Evolutionary conservation across 73 alveolate genomes (phyloP), one percentile per base, ranked within the genome.

Genomic region (Urostyla sp.): DNA sequence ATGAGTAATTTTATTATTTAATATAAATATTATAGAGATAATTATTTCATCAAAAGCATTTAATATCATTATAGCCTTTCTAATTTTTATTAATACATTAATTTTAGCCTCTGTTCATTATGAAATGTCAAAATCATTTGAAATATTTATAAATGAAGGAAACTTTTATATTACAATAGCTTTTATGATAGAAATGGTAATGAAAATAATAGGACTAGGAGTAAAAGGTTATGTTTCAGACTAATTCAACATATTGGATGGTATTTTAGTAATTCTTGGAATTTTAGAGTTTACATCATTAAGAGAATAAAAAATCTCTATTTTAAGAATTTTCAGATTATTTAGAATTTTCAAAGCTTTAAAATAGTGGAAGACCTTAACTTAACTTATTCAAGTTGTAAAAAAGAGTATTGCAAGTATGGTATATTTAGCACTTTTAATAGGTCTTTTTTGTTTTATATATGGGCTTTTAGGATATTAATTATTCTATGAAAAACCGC

Each of bases 261-360:
- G 49, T 8, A 15, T 43, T 23, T 13, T 69, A 4, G 67, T 43
- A n/a, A 49, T 11, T 5, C 13, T 69, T 27, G 67, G 67, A 18
- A 4, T 7, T 26, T 32, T 49, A 18, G 60, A 16, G 60, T 49
- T 8, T 32, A 16, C 60, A 26, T 26, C 10, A 5, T 35, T 45
- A 46, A 53, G 34, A 7, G 16, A 51, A 36, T 48, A 24, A 3
- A 80, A 48, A 8, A 36, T 77, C 72, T 28, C 81, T 44, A 80
- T 76, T 49, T 76, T 85, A 0, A 59, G 94, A 52, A 74, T 87
- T 32, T 77, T 85, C 66, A 40, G 94, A 1, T 54, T 81, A 18
- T 31, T 81, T 5, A 15, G 91, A 0, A 40, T 81, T 11, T 81
- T 81, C 40, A 69, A 73, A 24, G 43, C 73, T 8, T 79, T 84